Evolutionary conservation across 371 early-diverging fungal species (phyloP).

Genomic region (Mucor saturninus): DNA sequence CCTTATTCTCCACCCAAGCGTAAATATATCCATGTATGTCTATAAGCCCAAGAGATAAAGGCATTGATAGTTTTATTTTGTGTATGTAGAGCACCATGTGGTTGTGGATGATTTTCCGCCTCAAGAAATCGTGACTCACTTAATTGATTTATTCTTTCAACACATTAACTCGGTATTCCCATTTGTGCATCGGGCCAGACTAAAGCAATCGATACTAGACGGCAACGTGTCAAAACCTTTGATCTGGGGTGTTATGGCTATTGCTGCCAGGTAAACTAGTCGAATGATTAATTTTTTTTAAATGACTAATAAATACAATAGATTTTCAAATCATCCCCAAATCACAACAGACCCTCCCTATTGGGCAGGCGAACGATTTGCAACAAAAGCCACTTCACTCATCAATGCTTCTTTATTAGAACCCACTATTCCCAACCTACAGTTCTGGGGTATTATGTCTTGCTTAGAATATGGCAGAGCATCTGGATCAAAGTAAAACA

Average conservation of each 20-base stretch:
- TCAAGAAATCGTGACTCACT: conserved; percentile 54
- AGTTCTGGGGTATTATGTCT: conserved; percentile 63
- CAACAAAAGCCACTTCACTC: conserved; percentile 44
- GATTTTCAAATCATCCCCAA: conserved; percentile 50
- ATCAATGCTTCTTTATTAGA: conserved; percentile 51
- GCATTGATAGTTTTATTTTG: too few species aligned
- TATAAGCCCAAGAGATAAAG: too few species aligned
- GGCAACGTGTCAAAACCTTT: conserved; percentile 47
- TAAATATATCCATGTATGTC: not conserved
- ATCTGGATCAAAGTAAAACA: conserved; percentile 52
- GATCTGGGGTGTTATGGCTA: conserved; percentile 51
- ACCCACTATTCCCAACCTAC: conserved; percentile 61
- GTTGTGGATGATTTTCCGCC: conserved; percentile 43
- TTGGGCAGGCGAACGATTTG: conserved; percentile 51
- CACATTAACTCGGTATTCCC: conserved; percentile 61
- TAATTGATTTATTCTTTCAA: conserved; percentile 65
- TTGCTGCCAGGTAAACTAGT: conserved; percentile 44
- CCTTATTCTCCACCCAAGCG: not conserved
- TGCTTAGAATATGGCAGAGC: conserved; percentile 68
- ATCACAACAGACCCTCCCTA: conserved; percentile 53
- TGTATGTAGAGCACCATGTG: not conserved
- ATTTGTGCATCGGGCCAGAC: conserved; percentile 52
- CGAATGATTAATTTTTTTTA: not conserved
- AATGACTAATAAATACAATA: conserved; percentile 13
- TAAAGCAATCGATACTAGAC: conserved; percentile 37